Evolutionary conservation across 192 early-diverging fungal genomes (phyloP).

Genomic region (Obelidium mucronatum): DNA sequence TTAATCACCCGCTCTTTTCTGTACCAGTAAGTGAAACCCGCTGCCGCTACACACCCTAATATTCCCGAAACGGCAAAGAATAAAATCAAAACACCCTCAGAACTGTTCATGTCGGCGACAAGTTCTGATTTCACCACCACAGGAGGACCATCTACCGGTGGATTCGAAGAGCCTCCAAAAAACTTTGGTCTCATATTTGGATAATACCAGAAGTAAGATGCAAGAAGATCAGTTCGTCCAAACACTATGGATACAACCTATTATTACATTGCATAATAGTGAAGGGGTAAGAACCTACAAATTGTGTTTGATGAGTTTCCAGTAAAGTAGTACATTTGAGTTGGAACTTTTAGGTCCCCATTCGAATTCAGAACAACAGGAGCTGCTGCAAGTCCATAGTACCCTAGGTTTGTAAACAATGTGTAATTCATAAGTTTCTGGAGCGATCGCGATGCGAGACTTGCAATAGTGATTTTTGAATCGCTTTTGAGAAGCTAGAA

Average conservation of each 20-base stretch:
- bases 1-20: background rate
- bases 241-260: background rate
- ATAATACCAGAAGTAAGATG: background rate
- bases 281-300: background rate
- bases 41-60: background rate
- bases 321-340: slow-evolving; percentile 8
- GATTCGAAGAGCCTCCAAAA: background rate
- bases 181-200: background rate
- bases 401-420: slow-evolving; percentile 6
- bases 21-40: background rate
- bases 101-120: background rate
- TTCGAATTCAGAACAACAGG: slow-evolving; percentile 5
- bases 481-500: slow-evolving; percentile 12
- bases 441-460: background rate
- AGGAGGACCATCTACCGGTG: slow-evolving; percentile 19
- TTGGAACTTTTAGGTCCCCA: slow-evolving; percentile 7
- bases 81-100: background rate
- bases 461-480: background rate
- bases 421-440: slow-evolving; percentile 19
- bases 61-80: background rate
- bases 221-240: slow-evolving; percentile 4
- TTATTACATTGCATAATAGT: background rate
- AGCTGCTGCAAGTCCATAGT: slow-evolving; percentile 1
- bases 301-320: slow-evolving; percentile 15
- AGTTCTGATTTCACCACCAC: background rate